Evolutionary conservation across 495 filamentous ascomycete species (phyloP), one percentile per base, ranked within the genome.

Genomic region (Evansstolkia leycettana): DNA sequence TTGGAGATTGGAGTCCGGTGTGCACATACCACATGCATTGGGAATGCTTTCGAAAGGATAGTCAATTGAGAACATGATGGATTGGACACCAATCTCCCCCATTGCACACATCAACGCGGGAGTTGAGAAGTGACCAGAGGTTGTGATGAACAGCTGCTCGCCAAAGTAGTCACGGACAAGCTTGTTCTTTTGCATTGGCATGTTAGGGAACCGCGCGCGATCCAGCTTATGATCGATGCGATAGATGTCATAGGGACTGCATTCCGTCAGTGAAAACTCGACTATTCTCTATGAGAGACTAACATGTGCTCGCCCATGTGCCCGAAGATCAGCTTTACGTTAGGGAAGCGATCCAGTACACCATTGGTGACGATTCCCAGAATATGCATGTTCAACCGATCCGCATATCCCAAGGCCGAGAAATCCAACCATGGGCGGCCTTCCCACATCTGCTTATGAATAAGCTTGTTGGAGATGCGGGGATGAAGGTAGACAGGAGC

Each of bases 301-400:
- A n/a, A n/a, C n/a, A 80, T 53, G 37, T 71, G 64, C 52, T 82
- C 76, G 6, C 78, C 78, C 45, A 78, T 58, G 47, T 82, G 78
- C 2, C 76, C 76, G n/a, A 81, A 50, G 34, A 81, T 67, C 17
- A 81, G 55, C 45, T 80, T 75, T 20, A 80, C 50, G 16, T 60
- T 60, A 0, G 76, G 69, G 34, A 59, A 48, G 2, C 64, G 57
- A 41, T 65, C 67, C 31, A 66, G 62, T 8, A 72, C 66, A 4
- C 70, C 70, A 40, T 65, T 66, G 0, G 64, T 69, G 6, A 72
- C 59, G 52, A 72, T 65, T 0, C 70, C 66, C 14, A 74, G 55
- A 1, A 60, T 47, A 35, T 73, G 69, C 0, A 69, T 55, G 25
- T 50, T 60, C 31, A 73, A 65, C 2, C 62, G 54, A 10, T 71